Base-by-base conservation (phyloP, 2,329 filamentous ascomycete genomes). In the Penicillium psychrosexuale region DNA sequence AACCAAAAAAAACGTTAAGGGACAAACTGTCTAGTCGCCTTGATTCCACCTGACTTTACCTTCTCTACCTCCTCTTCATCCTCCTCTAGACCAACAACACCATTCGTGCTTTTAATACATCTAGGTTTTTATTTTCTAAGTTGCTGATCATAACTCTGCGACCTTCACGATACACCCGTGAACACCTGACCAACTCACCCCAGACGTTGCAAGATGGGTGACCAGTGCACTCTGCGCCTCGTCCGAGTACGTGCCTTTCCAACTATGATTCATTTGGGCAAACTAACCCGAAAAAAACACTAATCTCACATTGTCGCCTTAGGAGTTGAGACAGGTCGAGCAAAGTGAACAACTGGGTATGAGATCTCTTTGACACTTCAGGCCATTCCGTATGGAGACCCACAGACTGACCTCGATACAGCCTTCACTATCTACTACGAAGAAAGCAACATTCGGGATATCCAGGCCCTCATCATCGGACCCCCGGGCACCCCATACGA, bases 401-500 rank as follows among this genome's bases (percentile, higher is more conserved):
- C 19, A 31, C 31, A 51, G 65, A 48, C 61, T 64, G 43, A 66
- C 62, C 38, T 33, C 40, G 33, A 17, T 31, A 15, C 58, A 92
- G 90, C 92, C 30, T 83, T 97, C 60, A 90, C 90, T 11, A 91
- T 97, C 46, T 89, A 90, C 53, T 96, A 89, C 70, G 83, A 89
- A 48, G 94, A 97, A 74, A 82, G 86, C 63, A 91, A 99, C 72
- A 90, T 97, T 57, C 88, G 92, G 52, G 88, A 90, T 70, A 87
- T 97, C 47, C 88, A 86, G 69, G 91, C 92, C 46, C 75, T 97
- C 60, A 93, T 97, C 66, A 85, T 97, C 62, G 94, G 94, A 0
- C 93, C 94, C 24, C 91, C 93, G 61, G 92, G 94, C 65, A 96
- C 92, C 0, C 92, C 93, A 0, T 99, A 99, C 73, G 92, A 97